Base-by-base conservation (phyloP, 2,329 filamentous ascomycete genomes). In the Penicillium frequentans region DNA sequence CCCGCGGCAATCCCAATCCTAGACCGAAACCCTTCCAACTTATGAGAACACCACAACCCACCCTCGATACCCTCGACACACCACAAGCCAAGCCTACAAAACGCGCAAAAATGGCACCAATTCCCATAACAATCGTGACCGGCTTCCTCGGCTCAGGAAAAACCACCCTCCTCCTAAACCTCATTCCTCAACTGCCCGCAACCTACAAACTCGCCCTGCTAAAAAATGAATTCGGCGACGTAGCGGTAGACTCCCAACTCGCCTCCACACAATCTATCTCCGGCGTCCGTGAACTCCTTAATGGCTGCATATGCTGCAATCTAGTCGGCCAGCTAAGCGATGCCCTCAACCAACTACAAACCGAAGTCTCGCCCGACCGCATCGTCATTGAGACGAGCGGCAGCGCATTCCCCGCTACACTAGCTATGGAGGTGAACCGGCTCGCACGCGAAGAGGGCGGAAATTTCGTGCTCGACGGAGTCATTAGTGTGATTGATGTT, bases 221-320 rank as follows among this genome's bases (percentile, higher is more conserved):
- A 54, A 99, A 99, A 75, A 99, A 99, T 77, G 95, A 99, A 78
- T 98, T 97, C 75, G 95, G 95, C 71, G 93, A 98, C 73, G 78
- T 99, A 43, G 93, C 92, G 35, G 84, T 99, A 72, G 95, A 99
- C 80, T 95, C 90, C 1, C 90, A 96, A 73, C 88, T 99, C 29
- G 93, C 95, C 16, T 83, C 89, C 0, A 89, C 89, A 14, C 86
- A 86, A 49, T 87, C 93, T 61, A 92, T 99, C 65, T 89, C 91
- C 1, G 93, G 92, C 54, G 93, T 96, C 5, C 90, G 90, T 67
- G 95, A 99, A 76, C 84, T 99, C 1, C 87, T 99, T 53, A 96
- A 96, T 73, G 95, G 93, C 64, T 98, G 95, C 78, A 98, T 99
- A 76, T 99, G 95, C 84, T 99, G 95, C 80, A 98, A 98, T 73